Evolutionary conservation across 2,329 filamentous ascomycete genomes (phyloP).

Genomic region (Botrytis porri): DNA sequence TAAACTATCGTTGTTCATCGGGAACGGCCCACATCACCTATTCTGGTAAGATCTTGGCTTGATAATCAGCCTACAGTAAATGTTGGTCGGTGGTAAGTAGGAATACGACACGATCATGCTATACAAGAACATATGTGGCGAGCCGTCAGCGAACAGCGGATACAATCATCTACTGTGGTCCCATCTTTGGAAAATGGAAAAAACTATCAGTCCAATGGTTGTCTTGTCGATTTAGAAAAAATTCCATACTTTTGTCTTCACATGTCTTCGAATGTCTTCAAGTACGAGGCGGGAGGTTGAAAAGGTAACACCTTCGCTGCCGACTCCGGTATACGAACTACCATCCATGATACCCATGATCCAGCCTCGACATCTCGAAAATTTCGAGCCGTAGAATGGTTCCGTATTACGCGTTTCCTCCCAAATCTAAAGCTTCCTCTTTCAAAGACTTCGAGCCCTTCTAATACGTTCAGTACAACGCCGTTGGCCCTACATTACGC

Average conservation of each 20-base stretch:
- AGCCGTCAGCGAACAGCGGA: background rate
- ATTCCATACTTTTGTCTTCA: background rate
- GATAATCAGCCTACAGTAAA: background rate
- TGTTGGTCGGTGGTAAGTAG: background rate
- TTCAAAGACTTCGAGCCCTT: background rate
- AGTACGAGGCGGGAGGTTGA: background rate
- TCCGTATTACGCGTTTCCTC: background rate
- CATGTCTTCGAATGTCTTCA: background rate
- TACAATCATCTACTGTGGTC: background rate
- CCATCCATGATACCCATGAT: background rate
- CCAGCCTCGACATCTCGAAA: background rate
- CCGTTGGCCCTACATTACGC: background rate
- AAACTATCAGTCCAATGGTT: background rate
- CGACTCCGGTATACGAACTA: background rate
- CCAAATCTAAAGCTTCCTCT: no score
- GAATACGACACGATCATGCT: conserved; percentile 1
- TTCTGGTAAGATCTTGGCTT: background rate
- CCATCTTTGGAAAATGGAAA: background rate
- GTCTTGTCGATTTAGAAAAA: background rate
- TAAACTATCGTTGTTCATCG: background rate
- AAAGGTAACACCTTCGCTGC: background rate
- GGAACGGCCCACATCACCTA: background rate
- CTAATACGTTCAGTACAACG: background rate
- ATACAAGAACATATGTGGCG: background rate
- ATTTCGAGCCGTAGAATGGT: background rate